Evolutionary conservation across 2,329 filamentous ascomycete species (phyloP), one percentile per base, ranked within the genome.

Genomic region (Penicillium sp.): DNA sequence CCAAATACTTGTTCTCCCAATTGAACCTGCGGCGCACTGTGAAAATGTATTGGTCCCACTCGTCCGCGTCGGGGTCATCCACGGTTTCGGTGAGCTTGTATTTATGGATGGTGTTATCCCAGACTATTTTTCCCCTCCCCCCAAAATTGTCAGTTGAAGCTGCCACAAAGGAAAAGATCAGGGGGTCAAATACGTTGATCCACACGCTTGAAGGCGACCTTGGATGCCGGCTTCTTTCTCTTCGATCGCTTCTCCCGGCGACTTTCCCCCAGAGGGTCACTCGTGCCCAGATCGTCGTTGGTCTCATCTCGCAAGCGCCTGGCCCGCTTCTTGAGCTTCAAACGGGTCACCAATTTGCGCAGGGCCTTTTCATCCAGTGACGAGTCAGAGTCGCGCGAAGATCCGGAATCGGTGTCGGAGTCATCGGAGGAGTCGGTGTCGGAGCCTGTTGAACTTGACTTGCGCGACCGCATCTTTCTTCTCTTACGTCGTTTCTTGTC

Each of bases 21-120:
- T 92, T 87, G 68, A 96, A 95, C 13, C 83, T 87, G 49, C 91
- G 82, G 15, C 89, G 84, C 15, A 96, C 88, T 23, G 90, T 89
- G 69, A 96, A 95, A 28, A 90, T 80, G 68, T 87, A 94, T 54
- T 88, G 84, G 54, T 92, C 85, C 69, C 90, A 92, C 60, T 88
- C 82, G 48, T 84, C 80, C 24, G 74, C 74, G 52, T 83, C 82
- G n/a, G 81, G 78, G 46, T 85, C 82, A 50, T 85, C 79, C 3
- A 82, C 78, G 12, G 84, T 87, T 63, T 87, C 85, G n/a, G 81
- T 84, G 33, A 86, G 78, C 65, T 85, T 86, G 74, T 83, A 88
- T 60, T 85, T 83, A 67, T 86, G 82, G 42, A 82, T 82, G 3
- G 73, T 80, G 53, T 71, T 80, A 58, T 83, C 78, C 74, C 77